phyloP scores from a whole-genome alignment of 768 basidiomycete genomes.

The Agaricus blazei region DNA sequence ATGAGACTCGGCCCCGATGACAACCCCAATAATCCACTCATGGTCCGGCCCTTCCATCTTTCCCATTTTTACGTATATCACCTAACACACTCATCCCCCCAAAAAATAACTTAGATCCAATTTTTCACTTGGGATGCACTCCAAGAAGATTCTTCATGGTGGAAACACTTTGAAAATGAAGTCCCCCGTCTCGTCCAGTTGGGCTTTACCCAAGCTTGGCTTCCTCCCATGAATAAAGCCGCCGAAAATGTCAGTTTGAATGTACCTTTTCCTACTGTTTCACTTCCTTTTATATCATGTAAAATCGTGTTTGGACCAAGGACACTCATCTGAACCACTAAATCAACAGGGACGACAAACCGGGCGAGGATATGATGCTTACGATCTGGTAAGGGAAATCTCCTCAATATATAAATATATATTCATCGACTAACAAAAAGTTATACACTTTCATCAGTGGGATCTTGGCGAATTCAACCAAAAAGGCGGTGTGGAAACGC shows the following conservation, averaged over 20 bases:
- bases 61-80: not conserved
- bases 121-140: slow-evolving; percentile 81
- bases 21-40: slow-evolving; percentile 50
- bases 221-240: slow-evolving; percentile 82
- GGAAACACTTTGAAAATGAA: slow-evolving; percentile 68
- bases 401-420: not conserved
- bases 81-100: no score
- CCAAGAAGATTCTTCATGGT: slow-evolving; percentile 65
- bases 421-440: no score
- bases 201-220: slow-evolving; percentile 79
- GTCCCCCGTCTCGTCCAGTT: slow-evolving; percentile 56
- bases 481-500: slow-evolving; percentile 63
- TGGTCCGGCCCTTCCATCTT: slow-evolving; percentile 42
- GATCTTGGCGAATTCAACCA: slow-evolving; percentile 84
- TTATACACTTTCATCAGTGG: slow-evolving; percentile 46
- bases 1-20: slow-evolving; percentile 60
- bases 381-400: slow-evolving; percentile 60
- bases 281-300: no score
- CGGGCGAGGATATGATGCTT: slow-evolving; percentile 81
- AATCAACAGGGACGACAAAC: slow-evolving; percentile 31
- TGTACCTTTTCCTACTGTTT: not conserved
- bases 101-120: slow-evolving; percentile 45
- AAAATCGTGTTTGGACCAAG: no score
- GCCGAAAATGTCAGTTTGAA: slow-evolving; percentile 44
- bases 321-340: not conserved